Evolutionary conservation across 169 alveolate genomes (phyloP), one percentile per base, ranked within the genome.

Genomic region (Cryptosporidium tyzzeri): DNA sequence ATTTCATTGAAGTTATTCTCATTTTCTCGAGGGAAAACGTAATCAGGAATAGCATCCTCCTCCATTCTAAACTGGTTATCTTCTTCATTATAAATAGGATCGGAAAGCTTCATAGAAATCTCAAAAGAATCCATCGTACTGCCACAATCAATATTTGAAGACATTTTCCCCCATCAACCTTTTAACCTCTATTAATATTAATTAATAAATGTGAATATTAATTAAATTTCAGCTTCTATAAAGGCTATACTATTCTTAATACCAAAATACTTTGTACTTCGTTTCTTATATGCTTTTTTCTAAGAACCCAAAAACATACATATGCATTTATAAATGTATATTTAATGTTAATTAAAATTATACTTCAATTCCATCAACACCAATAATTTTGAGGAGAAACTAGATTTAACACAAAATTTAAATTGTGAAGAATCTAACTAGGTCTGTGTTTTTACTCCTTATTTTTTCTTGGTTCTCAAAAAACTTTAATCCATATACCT

Each of bases 31-130:
- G 70, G 70, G 35, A 73, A 73, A 21, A 73, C 37, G 33, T 73
- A 73, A 12, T 73, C 86, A 2, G 86, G 86, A 53, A 73, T 73
- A 2, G 35, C 71, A 5, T 59, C 86, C 44, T 69, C 84, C 3
- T 69, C 84, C 41, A 69, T 29, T 45, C 41, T 69, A 23, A 21
- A 69, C 23, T 41, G 23, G 44, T 41, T 29, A 65, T 65, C 71
- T 23, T 69, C 65, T 44, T 73, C 71, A 35, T 59, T 73, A 53
- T 73, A 73, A 73, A 73, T 53, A 16, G 86, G 21, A 35, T 73
- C 86, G 1, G 86, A 31, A 53, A 73, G 70, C 23, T 59, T 73
- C 86, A 73, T 73, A 26, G 69, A 53, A 33, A 73, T 59, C 23
- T 73, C 86, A 31, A 53, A 53, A 4, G 71, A 73, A 16, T 73